These are phyloP conservation scores for Heliosperma pusillum DNA, from an alignment of 148 eudicot genomes.

Conservation along the genomic window DNA sequence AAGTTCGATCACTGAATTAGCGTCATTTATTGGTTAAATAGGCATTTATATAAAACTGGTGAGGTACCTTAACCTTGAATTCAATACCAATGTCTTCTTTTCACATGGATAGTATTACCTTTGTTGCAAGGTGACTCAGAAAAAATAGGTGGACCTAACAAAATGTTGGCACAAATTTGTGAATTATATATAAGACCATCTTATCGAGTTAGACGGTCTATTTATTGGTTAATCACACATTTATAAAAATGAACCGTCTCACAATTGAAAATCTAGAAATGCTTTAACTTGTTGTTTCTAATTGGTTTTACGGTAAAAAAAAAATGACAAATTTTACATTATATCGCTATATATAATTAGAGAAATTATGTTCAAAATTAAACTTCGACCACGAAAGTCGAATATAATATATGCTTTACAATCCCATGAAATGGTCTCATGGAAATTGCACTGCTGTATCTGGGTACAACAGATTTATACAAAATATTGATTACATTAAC, in stretches of 20 bases:
- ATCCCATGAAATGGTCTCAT: conserved; percentile 12
- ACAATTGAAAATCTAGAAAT: too few species aligned
- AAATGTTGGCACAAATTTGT: too few species aligned
- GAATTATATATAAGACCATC: too few species aligned
- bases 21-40: too few species aligned
- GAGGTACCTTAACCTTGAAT: neutral
- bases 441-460: conserved; percentile 21
- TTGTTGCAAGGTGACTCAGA: neutral
- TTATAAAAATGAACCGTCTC: too few species aligned
- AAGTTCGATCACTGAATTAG: too few species aligned
- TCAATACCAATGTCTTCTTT: neutral
- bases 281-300: too few species aligned
- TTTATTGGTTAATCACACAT: too few species aligned
- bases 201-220: too few species aligned
- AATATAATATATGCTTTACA: neutral
- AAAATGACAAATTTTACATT: neutral
- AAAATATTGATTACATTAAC: conserved; percentile 16
- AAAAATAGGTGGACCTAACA: too few species aligned
- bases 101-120: neutral
- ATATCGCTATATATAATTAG: neutral
- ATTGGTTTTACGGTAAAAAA: neutral
- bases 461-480: conserved; percentile 22
- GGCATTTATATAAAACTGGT: too few species aligned
- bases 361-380: too few species aligned
- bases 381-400: neutral